These are phyloP conservation scores for Pythium phragmiticola DNA, from an alignment of 352 stramenopile genomes.

Conservation along the genomic window DNA sequence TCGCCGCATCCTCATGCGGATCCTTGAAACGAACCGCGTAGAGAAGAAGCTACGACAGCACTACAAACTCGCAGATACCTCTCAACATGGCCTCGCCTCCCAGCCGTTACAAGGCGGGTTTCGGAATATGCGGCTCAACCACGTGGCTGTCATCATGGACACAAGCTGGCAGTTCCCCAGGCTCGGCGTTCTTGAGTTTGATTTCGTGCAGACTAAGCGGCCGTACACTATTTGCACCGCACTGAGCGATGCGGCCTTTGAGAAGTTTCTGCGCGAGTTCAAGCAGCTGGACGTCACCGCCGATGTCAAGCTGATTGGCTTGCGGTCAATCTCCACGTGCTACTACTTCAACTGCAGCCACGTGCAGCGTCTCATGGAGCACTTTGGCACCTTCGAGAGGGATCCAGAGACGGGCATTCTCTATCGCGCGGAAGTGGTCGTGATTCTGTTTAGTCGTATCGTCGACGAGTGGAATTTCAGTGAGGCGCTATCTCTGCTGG, in stretches of 20 bases:
- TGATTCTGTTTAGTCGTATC: constrained; percentile 65
- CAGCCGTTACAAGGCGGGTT: constrained; percentile 51
- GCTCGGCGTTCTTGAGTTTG: constrained; percentile 66
- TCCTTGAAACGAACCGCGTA: constrained; percentile 61
- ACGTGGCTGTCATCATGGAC: constrained; percentile 50
- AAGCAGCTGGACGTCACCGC: constrained; percentile 59
- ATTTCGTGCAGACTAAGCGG: constrained; percentile 63
- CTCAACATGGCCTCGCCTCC: constrained; percentile 40
- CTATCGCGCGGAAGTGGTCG: constrained; percentile 65
- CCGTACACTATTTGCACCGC: constrained; percentile 59
- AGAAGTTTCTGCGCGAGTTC: constrained; percentile 79
- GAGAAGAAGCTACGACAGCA: constrained; percentile 53
- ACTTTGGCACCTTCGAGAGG: constrained; percentile 74
- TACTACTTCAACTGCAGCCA: constrained; percentile 78
- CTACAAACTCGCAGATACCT: constrained; percentile 63
- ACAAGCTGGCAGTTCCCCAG: constrained; percentile 60
- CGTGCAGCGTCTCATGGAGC: constrained; percentile 70
- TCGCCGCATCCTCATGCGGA: constrained; percentile 67
- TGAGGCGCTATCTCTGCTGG: constrained; percentile 63
- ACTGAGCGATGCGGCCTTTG: constrained; percentile 61
- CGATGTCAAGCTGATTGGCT: constrained; percentile 66
- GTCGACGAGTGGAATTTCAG: constrained; percentile 71
- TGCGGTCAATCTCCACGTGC: constrained; percentile 64
- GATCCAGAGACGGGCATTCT: constrained; percentile 48
- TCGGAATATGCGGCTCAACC: constrained; percentile 64